Evolutionary conservation across 176 grass and related monocot species (phyloP), one percentile per base, ranked within the genome.

Genomic region (Phragmites australis): DNA sequence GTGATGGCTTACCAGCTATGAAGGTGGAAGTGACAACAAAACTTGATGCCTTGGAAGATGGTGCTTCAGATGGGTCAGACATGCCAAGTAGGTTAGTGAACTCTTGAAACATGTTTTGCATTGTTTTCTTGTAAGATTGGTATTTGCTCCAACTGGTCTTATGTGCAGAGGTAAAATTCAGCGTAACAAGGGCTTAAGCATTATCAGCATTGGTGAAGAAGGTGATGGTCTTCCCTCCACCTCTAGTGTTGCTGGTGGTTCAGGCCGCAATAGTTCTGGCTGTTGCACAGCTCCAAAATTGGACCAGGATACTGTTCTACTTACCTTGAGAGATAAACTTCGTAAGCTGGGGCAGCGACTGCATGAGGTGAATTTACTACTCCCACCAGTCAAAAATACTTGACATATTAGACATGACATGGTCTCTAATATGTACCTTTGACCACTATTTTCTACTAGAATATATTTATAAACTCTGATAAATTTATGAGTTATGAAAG

Each of bases 161-260:
- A 15, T 83, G 27, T 88, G 74, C 93, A 95, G 93, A 86, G 87
- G 84, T 2, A 95, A 88, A 87, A 88, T 68, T 82, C 93, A 92
- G 75, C 58, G 69, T 44, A 90, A 62, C 47, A 95, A 92, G 90
- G 87, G 65, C 65, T 60, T 68, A 72, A 92, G 62, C 48, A 71
- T 58, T 47, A 74, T 27, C 59, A 81, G 13, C 72, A 72, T 58
- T 70, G 26, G 26, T 1, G 54, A 84, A 31, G 89, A 83, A 81
- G 82, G 52, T 16, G 85, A 84, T 14, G 68, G 58, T 66, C 31
- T 81, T 46, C 81, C 75, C 50, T 88, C 85, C 5, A 87, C 68
- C 45, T 81, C 86, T 77, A 75, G 66, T 71, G 53, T 77, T 63
- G 30, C 72, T 60, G 72, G 56, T 72, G 82, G 72, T 73, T 82